A percentile compares a stretch with the other conserved stretches of the same genome.
Conservation (phyloP, 169 alveolate genomes). For the Blepharisma undulans region DNA sequence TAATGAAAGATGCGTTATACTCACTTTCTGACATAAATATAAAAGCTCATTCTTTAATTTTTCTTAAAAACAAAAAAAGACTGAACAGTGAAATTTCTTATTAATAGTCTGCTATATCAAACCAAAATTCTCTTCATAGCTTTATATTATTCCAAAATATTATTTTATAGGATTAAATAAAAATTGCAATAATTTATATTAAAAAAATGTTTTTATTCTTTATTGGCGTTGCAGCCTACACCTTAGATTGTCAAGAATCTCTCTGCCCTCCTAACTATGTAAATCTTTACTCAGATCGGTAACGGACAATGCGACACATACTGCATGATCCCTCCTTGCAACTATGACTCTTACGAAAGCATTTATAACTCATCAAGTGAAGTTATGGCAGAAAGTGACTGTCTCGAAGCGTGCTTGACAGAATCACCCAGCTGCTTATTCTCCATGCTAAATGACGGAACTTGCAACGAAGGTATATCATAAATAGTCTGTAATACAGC, state of each 20-base stretch:
- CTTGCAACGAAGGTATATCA: neutral
- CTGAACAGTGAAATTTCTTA: too few species aligned
- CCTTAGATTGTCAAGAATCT: neutral
- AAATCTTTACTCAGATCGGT: neutral
- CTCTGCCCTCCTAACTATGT: neutral
- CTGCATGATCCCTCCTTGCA: constrained; percentile 34
- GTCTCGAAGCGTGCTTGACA: neutral
- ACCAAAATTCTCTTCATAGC: too few species aligned
- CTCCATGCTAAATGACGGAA: neutral
- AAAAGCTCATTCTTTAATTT: too few species aligned
- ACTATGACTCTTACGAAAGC: constrained; percentile 26
- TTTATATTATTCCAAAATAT: too few species aligned
- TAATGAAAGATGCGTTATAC: neutral
- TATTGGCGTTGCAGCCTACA: neutral
- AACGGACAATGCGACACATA: neutral
- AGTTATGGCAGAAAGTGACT: neutral
- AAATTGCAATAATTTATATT: neutral
- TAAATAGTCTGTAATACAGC: neutral
- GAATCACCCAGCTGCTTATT: neutral
- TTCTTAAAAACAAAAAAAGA: too few species aligned
- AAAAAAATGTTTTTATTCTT: neutral
- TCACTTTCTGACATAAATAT: too few species aligned
- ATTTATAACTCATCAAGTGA: neutral
- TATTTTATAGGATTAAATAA: neutral
- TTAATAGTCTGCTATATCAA: too few species aligned